A percentile compares a stretch with the other conserved stretches of the same genome.
These are phyloP conservation scores for Ophiocordyceps australis DNA, from an alignment of 2,329 filamentous ascomycete genomes.

Conservation along the genomic window DNA sequence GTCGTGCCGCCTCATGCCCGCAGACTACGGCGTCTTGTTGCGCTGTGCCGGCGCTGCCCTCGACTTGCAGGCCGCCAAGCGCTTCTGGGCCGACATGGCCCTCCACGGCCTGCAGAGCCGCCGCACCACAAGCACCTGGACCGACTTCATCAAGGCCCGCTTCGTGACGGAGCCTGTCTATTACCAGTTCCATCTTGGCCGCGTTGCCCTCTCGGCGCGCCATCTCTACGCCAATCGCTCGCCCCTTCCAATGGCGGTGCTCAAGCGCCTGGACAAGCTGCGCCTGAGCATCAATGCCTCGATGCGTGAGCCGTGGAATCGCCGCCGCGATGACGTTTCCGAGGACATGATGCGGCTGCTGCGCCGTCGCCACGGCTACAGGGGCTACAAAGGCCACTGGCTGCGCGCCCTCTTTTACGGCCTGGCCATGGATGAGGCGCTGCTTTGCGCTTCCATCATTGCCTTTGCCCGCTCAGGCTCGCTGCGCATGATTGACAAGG, in stretches of 20 bases:
- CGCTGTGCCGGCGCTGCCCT: conserved; percentile 27
- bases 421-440: conserved; percentile 15
- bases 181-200: conserved; percentile 22
- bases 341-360: conserved; percentile 10
- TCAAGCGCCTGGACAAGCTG: conserved; percentile 12
- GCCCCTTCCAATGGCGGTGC: conserved; percentile 2
- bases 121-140: conserved; percentile 16
- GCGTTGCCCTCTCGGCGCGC: conserved; percentile 20
- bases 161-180: conserved; percentile 27
- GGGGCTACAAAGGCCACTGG: conserved; percentile 12
- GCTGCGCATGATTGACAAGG: conserved; percentile 11
- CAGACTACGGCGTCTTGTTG: conserved; percentile 26
- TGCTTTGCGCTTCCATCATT: conserved; percentile 21
- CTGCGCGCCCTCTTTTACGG: conserved; percentile 7
- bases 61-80: conserved; percentile 14
- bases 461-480: conserved; percentile 20
- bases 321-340: conserved; percentile 5
- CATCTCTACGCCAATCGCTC: conserved; percentile 12
- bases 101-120: conserved; percentile 8
- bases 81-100: conserved; percentile 16
- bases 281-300: conserved; percentile 11
- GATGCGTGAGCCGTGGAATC: conserved; percentile 11
- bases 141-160: conserved; percentile 27
- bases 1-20: conserved; percentile 10
- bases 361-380: conserved; percentile 8